Conservation (phyloP, 2,329 filamentous ascomycete genomes). For the Ascochyta koolunga region DNA sequence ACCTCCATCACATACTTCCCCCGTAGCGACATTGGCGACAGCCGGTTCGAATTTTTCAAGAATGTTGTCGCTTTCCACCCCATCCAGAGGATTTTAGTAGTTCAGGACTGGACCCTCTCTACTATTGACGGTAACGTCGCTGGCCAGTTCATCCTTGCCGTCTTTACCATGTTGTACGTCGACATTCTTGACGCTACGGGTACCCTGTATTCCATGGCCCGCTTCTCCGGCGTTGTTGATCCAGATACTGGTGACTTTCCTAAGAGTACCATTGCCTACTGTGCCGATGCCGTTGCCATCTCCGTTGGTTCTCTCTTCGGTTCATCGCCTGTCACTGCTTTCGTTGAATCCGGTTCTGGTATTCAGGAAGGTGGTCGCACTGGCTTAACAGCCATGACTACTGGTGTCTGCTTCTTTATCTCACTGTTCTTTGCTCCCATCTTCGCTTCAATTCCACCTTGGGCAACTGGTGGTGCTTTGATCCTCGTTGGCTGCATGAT, state of each 20-base stretch:
- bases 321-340: constrained; percentile 81
- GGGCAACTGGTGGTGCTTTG: constrained; percentile 88
- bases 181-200: constrained; percentile 84
- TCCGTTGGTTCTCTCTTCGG: constrained; percentile 81
- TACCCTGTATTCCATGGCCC: constrained; percentile 88
- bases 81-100: constrained; percentile 71
- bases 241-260: constrained; percentile 86
- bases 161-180: constrained; percentile 89
- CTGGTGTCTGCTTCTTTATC: constrained; percentile 78
- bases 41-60: constrained; percentile 83
- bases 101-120: constrained; percentile 74
- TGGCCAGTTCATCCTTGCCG: constrained; percentile 78
- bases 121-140: constrained; percentile 58
- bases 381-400: constrained; percentile 77
- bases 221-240: constrained; percentile 80
- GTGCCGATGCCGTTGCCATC: constrained; percentile 80
- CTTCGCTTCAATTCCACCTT: constrained; percentile 86
- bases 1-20: constrained; percentile 83
- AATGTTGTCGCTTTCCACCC: constrained; percentile 83
- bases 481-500: constrained; percentile 86
- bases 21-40: constrained; percentile 70
- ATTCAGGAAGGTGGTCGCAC: constrained; percentile 87
- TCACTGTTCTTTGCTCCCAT: constrained; percentile 89
- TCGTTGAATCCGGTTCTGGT: constrained; percentile 84
- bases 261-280: constrained; percentile 82